Conservation (phyloP, 2,329 filamentous ascomycete species). For the Pseudogymnoascus sp. region DNA sequence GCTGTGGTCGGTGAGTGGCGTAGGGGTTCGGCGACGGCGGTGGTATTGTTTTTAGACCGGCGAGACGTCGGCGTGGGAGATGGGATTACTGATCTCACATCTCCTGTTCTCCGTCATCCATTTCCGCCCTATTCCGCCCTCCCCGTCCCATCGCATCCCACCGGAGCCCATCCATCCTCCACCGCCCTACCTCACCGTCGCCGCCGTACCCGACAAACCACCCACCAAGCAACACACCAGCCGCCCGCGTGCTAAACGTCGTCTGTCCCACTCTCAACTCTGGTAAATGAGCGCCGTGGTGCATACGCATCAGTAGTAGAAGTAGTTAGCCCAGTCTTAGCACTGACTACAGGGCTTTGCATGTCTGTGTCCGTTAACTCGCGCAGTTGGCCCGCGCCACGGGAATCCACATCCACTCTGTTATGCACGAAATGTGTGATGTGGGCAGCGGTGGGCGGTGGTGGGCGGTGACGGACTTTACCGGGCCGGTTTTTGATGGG, state of each 20-base stretch:
- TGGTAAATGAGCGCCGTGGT: not conserved
- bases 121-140: conserved; percentile 8
- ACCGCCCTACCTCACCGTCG: conserved; percentile 34
- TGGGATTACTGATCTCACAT: not conserved
- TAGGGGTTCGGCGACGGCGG: not conserved
- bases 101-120: not conserved
- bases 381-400: not conserved
- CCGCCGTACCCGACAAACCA: conserved; percentile 18
- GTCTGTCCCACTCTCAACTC: conserved; percentile 9
- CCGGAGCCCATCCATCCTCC: too few species aligned
- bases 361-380: not conserved
- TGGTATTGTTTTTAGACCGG: not conserved
- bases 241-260: not conserved
- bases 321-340: not conserved
- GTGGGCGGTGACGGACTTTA: not conserved
- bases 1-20: not conserved
- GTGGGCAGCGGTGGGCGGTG: not conserved
- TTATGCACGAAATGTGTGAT: too few species aligned
- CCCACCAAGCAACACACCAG: not conserved
- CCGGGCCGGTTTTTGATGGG: not conserved
- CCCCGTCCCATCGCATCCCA: conserved; percentile 29
- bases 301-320: too few species aligned
- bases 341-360: not conserved
- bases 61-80: not conserved
- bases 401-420: not conserved